phyloP scores from a whole-genome alignment of 2,329 filamentous ascomycete genomes.

The Alternaria brassicicola region DNA sequence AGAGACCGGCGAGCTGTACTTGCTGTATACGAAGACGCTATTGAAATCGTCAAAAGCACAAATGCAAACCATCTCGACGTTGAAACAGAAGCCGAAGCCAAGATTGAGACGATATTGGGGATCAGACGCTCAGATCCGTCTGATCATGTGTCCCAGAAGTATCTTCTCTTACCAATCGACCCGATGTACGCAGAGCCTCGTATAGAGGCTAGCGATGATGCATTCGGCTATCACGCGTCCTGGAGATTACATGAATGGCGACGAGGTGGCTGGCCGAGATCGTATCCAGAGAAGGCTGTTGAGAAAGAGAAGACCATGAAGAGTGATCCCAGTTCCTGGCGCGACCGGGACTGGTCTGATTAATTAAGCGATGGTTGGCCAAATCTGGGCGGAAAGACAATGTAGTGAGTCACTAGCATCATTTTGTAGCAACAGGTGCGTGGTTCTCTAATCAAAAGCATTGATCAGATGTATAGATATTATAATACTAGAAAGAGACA shows the following conservation, averaged over 20 bases:
- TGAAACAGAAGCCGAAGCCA: constrained; percentile 6
- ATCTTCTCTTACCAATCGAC: constrained; percentile 15
- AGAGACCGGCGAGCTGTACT: background rate
- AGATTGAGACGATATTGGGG: constrained; percentile 16
- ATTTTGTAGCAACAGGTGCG: background rate
- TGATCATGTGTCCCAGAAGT: constrained; percentile 11
- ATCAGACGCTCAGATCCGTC: constrained; percentile 6
- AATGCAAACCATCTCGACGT: constrained; percentile 2
- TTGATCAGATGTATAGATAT: background rate
- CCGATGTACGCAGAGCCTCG: constrained; percentile 26
- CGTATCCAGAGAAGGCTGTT: constrained; percentile 10
- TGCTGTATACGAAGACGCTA: background rate
- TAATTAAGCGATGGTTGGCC: background rate
- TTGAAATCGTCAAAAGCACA: background rate
- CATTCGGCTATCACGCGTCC: constrained; percentile 2
- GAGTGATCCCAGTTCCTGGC: background rate
- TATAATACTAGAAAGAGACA: no score
- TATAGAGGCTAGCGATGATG: constrained; percentile 7
- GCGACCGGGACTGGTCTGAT: background rate
- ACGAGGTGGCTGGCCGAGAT: constrained; percentile 23
- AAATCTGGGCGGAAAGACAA: background rate
- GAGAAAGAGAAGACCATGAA: background rate
- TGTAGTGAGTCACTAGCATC: background rate
- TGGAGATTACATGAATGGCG: constrained; percentile 24
- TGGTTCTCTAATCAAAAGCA: background rate